Base-by-base conservation (phyloP, 139 green algal genomes). In the Chlamydomonas eustigma region DNA sequence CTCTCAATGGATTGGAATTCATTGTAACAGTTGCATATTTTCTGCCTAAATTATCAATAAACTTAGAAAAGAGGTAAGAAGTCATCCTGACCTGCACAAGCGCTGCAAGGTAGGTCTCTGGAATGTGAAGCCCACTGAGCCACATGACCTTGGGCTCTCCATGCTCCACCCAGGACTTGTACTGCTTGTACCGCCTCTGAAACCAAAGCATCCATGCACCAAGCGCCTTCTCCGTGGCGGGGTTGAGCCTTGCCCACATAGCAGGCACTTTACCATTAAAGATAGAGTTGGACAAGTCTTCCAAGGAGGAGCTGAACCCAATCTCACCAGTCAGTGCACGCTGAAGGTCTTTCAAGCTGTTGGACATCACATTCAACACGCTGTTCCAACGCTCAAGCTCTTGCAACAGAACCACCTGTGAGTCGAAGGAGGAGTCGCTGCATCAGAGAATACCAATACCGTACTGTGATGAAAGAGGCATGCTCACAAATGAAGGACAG, bases 91-190 rank as follows among this genome's bases (percentile, higher is more conserved):
- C 44, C 44, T 58, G 44, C 76, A 94, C 87, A 32, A 97, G 85
- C 37, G 89, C 92, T 8, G 92, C 91, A 51, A 95, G 88, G 84
- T 94, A 97, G 33, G 91, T 96, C 85, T 97, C 91, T 0, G 92
- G 92, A 35, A 90, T 90, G 74, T 95, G 90, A 75, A 97, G 73
- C 6, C 92, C 92, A 2, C 79, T 78, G 32, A 97, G 82, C 92
- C 92, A 97, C 80, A 97, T 94, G 58, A 94, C 89, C 37, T 82
- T 84, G 31, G 91, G 91, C 85, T 95, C 90, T 31, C 91, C 91
- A 5, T 88, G 58, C 65, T 92, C 81, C 52, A 87, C 86, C 92
- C 92, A 97, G 24, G 86, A 71, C 66, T 80, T 81, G 85, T 93
- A 94, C 65, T 93, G 81, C 64, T 50, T 63, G 78, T 91, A 88